Evolutionary conservation across 202 grass and related monocot species (phyloP), one percentile per base, ranked within the genome.

Genomic region (Digitaria exilis): DNA sequence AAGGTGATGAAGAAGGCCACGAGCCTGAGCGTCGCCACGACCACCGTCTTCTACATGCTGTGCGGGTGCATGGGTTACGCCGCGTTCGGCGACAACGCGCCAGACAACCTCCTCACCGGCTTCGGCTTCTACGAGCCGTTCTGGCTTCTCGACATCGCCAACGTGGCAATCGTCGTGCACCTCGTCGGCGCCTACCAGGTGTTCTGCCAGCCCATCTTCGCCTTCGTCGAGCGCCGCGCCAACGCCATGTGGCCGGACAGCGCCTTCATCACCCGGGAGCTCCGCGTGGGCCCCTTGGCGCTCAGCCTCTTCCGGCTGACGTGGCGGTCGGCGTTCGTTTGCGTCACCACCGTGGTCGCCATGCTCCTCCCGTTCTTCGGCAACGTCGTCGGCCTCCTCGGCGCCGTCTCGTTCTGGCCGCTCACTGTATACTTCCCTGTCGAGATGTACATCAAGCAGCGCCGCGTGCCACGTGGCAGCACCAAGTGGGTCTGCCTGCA

Each of bases 61-160:
- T 97, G 95, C 57, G 95, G 95, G 14, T 94, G 95, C 88, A 94
- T 94, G 77, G 95, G 95, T 0, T 97, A 97, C 75, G 95, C 95
- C 6, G 88, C 95, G 12, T 97, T 97, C 73, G 94, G 95, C 24
- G 92, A n/a, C n/a, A n/a, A 97, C 75, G 19, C 24, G 0, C 95
- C 95, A 0, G 78, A 94, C 56, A 97, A 97, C 87, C 95, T 97
- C 19, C 92, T 97, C 39, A 97, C 95, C 0, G 95, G 95, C 1
- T 97, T 97, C 66, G 95, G 95, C 25, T 97, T 97, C 86, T 97
- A 77, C 86, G 91, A 94, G 82, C 95, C 95, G 41, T 97, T 86
- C 85, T 97, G 95, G 95, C 90, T 97, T 0, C 84, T 97, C 29
- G 84, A 97, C 90, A 29, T 97, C 70, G 95, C 92, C 51, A 97